Conservation (phyloP, 495 filamentous ascomycete species). For the Aspergillus coremiiformis region DNA sequence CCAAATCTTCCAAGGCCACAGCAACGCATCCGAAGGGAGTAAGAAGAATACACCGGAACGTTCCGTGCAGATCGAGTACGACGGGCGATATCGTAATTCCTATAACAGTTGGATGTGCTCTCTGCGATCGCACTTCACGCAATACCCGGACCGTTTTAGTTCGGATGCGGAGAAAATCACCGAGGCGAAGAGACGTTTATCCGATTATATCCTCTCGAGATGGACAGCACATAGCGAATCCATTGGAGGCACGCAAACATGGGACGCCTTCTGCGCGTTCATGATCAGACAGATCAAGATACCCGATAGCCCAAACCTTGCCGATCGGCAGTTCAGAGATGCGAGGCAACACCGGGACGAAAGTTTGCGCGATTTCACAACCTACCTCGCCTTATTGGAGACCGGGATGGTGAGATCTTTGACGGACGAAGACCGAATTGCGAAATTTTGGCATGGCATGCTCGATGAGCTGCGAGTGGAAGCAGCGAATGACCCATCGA, state of each 20-base stretch:
- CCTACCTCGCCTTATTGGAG: background rate
- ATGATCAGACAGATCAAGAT: background rate
- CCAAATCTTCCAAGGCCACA: too few relatives aligned
- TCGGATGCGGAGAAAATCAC: background rate
- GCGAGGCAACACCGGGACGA: background rate
- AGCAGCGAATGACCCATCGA: background rate
- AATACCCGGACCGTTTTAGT: background rate
- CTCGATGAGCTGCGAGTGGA: constrained; percentile 1
- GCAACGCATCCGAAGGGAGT: too few relatives aligned
- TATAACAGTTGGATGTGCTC: background rate
- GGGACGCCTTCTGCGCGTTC: constrained; percentile 3
- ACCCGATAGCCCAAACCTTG: background rate
- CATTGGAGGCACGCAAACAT: background rate
- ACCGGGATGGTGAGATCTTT: background rate
- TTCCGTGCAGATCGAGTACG: too few relatives aligned
- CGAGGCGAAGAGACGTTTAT: background rate
- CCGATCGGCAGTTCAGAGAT: background rate
- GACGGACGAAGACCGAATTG: constrained; percentile 2
- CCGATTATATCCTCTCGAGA: background rate
- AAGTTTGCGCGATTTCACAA: background rate
- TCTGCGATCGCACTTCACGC: background rate
- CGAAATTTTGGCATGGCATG: constrained; percentile 4
- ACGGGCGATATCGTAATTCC: too few relatives aligned
- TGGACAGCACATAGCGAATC: background rate
- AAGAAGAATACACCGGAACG: too few relatives aligned